Percentiles rank a stretch among this genome's conserved stretches.
Conservation (phyloP, 176 grass and related monocot genomes). For the Areca catechu region DNA sequence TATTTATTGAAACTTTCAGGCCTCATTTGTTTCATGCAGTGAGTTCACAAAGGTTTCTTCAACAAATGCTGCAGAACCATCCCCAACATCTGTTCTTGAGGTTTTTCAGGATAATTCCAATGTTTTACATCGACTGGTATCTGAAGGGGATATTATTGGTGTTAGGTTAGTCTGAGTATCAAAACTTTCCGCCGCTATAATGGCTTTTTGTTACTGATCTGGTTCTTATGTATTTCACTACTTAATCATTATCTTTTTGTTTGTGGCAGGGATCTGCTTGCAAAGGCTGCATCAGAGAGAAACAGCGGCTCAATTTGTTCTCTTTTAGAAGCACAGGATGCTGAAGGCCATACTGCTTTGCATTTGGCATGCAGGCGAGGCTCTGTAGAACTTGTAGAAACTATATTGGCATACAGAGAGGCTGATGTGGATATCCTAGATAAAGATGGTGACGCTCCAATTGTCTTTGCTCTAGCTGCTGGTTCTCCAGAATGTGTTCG, state of each 20-base stretch:
- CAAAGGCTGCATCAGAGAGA: conserved; percentile 50
- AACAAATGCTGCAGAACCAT: conserved; percentile 46
- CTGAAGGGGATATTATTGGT: conserved; percentile 61
- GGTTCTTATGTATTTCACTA: no score
- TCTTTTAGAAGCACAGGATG: conserved; percentile 80
- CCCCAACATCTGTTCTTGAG: conserved; percentile 52
- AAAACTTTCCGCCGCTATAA: no score
- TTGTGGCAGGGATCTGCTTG: conserved; percentile 66
- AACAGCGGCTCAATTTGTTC: conserved; percentile 53
- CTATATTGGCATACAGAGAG: conserved; percentile 78
- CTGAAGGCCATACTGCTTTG: conserved; percentile 78
- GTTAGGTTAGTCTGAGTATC: conserved; percentile 44
- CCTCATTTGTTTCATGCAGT: conserved; percentile 38
- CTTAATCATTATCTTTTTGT: conserved; percentile 8
- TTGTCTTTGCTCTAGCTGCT: conserved; percentile 88
- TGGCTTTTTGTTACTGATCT: neutral
- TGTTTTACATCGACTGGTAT: conserved; percentile 82
- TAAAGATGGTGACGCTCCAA: conserved; percentile 78
- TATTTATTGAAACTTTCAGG: conserved; percentile 5
- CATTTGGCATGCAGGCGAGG: conserved; percentile 89
- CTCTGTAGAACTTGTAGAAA: conserved; percentile 74
- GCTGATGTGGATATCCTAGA: conserved; percentile 87
- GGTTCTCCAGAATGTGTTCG: conserved; percentile 81
- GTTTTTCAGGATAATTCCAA: conserved; percentile 66
- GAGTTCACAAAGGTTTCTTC: conserved; percentile 45